phyloP scores from a whole-genome alignment of 2,329 filamentous ascomycete genomes.

The Fonsecaea nubica region DNA sequence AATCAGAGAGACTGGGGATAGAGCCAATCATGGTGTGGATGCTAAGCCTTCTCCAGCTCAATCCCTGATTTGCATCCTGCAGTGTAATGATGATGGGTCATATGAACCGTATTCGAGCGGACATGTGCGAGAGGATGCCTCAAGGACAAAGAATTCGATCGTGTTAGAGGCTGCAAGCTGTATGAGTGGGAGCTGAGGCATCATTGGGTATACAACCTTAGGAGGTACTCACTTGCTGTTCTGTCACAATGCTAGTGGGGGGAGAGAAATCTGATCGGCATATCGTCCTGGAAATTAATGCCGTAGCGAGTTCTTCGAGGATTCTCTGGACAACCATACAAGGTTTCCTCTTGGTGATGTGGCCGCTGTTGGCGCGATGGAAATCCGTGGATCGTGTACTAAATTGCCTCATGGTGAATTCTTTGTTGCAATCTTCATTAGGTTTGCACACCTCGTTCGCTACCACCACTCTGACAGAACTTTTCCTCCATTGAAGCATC shows the following conservation, averaged over 20 bases:
- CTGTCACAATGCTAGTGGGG: not conserved
- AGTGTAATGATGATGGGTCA: constrained; percentile 3
- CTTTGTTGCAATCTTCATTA: not conserved
- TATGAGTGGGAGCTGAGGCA: not conserved
- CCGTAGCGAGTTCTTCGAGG: not conserved
- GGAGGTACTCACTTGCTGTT: too few species aligned
- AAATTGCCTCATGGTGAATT: not conserved
- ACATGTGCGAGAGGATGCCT: not conserved
- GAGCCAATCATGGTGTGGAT: not conserved
- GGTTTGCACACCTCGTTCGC: not conserved
- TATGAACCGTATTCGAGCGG: not conserved
- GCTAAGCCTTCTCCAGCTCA: constrained; percentile 1
- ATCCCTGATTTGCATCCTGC: not conserved
- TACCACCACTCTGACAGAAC: not conserved
- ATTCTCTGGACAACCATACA: not conserved
- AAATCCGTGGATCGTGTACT: not conserved
- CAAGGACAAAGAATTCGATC: not conserved
- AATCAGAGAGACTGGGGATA: not conserved
- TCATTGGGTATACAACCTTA: not conserved
- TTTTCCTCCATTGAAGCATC: not conserved
- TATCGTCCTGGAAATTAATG: not conserved
- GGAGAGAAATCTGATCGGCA: not conserved
- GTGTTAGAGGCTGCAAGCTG: not conserved
- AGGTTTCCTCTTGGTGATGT: not conserved
- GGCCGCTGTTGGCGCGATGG: not conserved